Evolutionary conservation across 106 monocot genomes (phyloP).

Genomic region (Apostasia shenzhenica): DNA sequence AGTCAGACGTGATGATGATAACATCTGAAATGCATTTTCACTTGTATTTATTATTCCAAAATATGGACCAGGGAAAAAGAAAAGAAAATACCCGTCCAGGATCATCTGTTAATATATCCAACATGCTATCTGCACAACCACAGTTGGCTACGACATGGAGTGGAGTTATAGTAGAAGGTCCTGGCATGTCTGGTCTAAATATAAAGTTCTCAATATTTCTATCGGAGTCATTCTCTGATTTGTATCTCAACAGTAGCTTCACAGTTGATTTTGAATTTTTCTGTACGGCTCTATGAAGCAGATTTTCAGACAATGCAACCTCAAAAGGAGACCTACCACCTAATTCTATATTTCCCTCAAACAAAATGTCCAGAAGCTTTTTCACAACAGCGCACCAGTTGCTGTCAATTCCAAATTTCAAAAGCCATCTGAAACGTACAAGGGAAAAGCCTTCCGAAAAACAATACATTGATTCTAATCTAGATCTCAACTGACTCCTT

Average conservation of each 20-base stretch:
- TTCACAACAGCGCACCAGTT: constrained; percentile 75
- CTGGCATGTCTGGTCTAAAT: constrained; percentile 59
- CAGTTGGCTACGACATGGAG: constrained; percentile 68
- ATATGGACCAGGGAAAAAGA: not conserved
- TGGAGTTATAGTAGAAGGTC: constrained; percentile 49
- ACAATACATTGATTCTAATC: constrained; percentile 2
- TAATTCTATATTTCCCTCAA: constrained; percentile 36
- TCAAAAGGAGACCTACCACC: constrained; percentile 26
- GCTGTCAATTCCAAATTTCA: constrained; percentile 48
- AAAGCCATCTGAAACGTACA: constrained; percentile 43
- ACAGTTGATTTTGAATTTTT: constrained; percentile 47
- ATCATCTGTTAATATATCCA: constrained; percentile 75
- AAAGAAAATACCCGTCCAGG: constrained; percentile 52
- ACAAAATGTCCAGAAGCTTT: constrained; percentile 67
- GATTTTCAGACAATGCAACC: constrained; percentile 27
- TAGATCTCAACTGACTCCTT: constrained; percentile 28
- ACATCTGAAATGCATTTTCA: not conserved
- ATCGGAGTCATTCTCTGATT: constrained; percentile 5
- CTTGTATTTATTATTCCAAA: not conserved
- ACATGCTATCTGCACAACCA: constrained; percentile 32
- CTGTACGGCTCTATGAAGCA: constrained; percentile 60
- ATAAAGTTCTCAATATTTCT: constrained; percentile 18
- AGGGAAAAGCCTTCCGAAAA: constrained; percentile 18
- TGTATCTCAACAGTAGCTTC: constrained; percentile 49
- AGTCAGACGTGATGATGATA: not conserved